Percentiles rank a stretch among this genome's conserved stretches.
Evolutionary conservation across 768 basidiomycete species (phyloP).

Genomic region (Trametes elegans): DNA sequence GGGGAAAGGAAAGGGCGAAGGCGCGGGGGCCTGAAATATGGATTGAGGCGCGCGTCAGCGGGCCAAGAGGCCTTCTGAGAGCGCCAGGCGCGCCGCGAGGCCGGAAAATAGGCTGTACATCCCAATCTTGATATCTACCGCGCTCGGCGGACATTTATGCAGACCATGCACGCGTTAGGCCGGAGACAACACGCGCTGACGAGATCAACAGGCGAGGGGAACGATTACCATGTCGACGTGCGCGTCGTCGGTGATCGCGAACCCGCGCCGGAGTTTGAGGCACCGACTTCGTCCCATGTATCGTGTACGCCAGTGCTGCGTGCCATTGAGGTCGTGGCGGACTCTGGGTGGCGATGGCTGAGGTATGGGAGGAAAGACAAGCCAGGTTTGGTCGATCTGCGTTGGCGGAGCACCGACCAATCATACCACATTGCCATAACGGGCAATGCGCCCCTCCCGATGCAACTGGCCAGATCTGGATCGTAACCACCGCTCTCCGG

Average conservation of each 20-base stretch:
- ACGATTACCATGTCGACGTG: constrained; percentile 20
- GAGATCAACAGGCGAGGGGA: no score
- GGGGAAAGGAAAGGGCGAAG: neutral
- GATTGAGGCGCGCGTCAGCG: constrained; percentile 14
- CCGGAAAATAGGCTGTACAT: constrained; percentile 6
- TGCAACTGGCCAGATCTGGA: constrained; percentile 2
- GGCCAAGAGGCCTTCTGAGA: constrained; percentile 10
- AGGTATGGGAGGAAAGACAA: neutral
- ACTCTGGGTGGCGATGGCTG: neutral
- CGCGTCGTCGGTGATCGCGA: constrained; percentile 3
- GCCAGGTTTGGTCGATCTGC: neutral
- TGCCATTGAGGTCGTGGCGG: neutral
- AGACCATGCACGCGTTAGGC: neutral
- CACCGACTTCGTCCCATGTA: no score
- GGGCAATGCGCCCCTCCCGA: constrained; percentile 3
- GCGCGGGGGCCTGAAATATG: constrained; percentile 15
- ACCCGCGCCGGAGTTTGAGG: no score
- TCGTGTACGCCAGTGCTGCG: no score
- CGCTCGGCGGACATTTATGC: neutral
- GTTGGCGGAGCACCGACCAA: neutral
- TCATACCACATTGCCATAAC: neutral
- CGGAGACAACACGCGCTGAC: neutral
- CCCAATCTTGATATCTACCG: constrained; percentile 3
- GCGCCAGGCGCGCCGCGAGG: constrained; percentile 13
- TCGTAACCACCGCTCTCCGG: neutral